Evolutionary conservation across 805 yeast genomes (phyloP).

Genomic region (Saccharomyces eubayanus): DNA sequence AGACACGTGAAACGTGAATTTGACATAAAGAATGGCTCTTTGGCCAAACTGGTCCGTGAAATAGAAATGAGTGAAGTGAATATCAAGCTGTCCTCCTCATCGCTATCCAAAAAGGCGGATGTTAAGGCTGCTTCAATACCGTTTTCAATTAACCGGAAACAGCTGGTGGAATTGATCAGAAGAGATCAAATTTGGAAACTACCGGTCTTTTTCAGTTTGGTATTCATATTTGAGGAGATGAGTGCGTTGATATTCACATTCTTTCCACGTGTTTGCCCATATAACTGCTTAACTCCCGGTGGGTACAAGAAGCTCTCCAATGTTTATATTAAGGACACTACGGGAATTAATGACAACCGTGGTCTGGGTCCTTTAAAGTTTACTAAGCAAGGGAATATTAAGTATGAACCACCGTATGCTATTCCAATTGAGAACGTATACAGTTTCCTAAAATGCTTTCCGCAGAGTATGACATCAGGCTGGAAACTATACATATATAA

Average conservation of each 20-base stretch:
- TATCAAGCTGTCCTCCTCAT: neutral
- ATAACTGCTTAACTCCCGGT: conserved; percentile 48
- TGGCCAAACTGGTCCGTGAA: conserved; percentile 8
- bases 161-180: conserved; percentile 37
- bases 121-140: conserved; percentile 27
- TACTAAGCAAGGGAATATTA: neutral
- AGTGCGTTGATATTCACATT: conserved; percentile 46
- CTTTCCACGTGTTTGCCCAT: conserved; percentile 49
- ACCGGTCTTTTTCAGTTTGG: conserved; percentile 43
- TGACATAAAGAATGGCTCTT: conserved; percentile 8
- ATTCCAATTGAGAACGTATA: conserved; percentile 35
- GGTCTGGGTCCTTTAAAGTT: neutral
- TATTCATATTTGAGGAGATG: conserved; percentile 43
- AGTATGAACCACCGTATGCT: conserved; percentile 41
- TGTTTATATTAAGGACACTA: conserved; percentile 20
- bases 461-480: conserved; percentile 36
- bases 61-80: conserved; percentile 27
- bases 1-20: conserved; percentile 3
- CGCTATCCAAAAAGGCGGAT: conserved; percentile 4
- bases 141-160: conserved; percentile 33
- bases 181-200: conserved; percentile 42
- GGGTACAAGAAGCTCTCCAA: conserved; percentile 28
- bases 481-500: conserved; percentile 33
- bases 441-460: conserved; percentile 26
- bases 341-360: neutral